A percentile compares a stretch with the other conserved stretches of the same genome.
These are phyloP conservation scores for Cryptococcus sp. DNA, from an alignment of 1,284 basidiomycete species.

Conservation along the genomic window DNA sequence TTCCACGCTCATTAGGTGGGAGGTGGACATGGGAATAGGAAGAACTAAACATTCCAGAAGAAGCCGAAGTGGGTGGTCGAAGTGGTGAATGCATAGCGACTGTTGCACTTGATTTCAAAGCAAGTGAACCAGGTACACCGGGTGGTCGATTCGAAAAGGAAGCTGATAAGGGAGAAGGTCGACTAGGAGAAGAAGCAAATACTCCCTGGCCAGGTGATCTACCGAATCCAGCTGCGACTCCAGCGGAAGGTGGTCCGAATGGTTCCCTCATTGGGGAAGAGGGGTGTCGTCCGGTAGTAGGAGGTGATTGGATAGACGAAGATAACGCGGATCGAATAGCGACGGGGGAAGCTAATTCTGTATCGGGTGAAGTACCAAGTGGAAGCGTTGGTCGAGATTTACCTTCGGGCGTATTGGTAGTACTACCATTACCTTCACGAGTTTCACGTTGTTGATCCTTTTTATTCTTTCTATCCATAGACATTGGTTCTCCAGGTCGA, in stretches of 20 bases:
- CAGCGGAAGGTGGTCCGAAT: slow-evolving; percentile 38
- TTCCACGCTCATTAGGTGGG: slow-evolving; percentile 10
- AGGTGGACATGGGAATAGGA: slow-evolving; percentile 37
- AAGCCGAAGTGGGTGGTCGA: slow-evolving; percentile 32
- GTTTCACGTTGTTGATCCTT: slow-evolving; percentile 78
- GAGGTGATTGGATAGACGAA: slow-evolving; percentile 33
- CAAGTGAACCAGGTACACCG: slow-evolving; percentile 29
- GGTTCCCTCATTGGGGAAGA: slow-evolving; percentile 44
- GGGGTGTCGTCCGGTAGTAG: slow-evolving; percentile 10
- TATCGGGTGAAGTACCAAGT: slow-evolving; percentile 3
- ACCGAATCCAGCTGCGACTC: slow-evolving; percentile 35
- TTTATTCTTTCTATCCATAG: slow-evolving; percentile 98
- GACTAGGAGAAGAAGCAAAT: slow-evolving; percentile 38
- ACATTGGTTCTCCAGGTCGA: slow-evolving; percentile 84
- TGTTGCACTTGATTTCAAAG: slow-evolving; percentile 29
- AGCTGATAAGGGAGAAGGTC: slow-evolving; percentile 38
- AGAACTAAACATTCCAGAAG: slow-evolving; percentile 25
- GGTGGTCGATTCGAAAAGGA: slow-evolving; percentile 28
- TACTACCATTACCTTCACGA: slow-evolving; percentile 19
- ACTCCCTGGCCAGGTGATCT: slow-evolving; percentile 20
- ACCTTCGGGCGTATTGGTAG: slow-evolving; percentile 7
- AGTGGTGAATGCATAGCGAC: slow-evolving; percentile 29
- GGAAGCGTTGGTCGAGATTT: slow-evolving; percentile 7
- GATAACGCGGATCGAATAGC: slow-evolving; percentile 42
- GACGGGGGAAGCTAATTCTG: slow-evolving; percentile 29